Conservation (phyloP, 176 grass and related monocot genomes). For the Carex kokanica region DNA sequence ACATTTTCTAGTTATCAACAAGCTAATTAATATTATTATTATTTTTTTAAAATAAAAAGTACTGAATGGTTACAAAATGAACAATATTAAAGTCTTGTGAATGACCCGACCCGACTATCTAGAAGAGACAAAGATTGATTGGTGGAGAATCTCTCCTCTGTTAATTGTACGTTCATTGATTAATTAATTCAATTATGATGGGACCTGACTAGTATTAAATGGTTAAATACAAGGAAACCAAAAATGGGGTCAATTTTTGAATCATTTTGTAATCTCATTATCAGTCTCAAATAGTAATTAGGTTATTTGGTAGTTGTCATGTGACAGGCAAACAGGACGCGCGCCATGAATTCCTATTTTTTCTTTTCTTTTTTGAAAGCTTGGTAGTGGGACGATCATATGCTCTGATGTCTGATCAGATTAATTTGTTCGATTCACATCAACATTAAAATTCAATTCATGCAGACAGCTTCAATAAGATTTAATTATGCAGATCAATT, state of each 20-base stretch:
- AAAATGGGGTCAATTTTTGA: background rate
- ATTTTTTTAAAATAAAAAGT: slow-evolving; percentile 2
- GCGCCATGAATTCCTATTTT: background rate
- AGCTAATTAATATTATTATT: background rate
- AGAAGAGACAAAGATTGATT: slow-evolving; percentile 21
- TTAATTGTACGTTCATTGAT: background rate
- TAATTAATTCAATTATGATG: background rate
- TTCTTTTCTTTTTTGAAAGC: too few species aligned
- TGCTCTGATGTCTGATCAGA: too few species aligned
- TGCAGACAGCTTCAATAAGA: too few species aligned
- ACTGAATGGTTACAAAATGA: background rate
- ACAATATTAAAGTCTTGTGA: slow-evolving; percentile 13
- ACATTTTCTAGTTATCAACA: background rate
- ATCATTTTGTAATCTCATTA: background rate
- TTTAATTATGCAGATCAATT: too few species aligned
- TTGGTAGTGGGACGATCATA: too few species aligned
- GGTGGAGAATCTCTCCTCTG: slow-evolving; percentile 12
- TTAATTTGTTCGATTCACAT: too few species aligned
- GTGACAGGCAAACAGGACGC: background rate
- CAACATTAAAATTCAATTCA: too few species aligned
- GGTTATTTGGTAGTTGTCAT: background rate
- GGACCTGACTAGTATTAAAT: background rate
- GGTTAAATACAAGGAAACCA: background rate
- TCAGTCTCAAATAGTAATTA: background rate
- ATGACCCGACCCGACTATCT: background rate